Percentiles rank a stretch among this genome's conserved stretches.
phyloP scores from a whole-genome alignment of 768 basidiomycete genomes.

The Auricularia sp. region DNA sequence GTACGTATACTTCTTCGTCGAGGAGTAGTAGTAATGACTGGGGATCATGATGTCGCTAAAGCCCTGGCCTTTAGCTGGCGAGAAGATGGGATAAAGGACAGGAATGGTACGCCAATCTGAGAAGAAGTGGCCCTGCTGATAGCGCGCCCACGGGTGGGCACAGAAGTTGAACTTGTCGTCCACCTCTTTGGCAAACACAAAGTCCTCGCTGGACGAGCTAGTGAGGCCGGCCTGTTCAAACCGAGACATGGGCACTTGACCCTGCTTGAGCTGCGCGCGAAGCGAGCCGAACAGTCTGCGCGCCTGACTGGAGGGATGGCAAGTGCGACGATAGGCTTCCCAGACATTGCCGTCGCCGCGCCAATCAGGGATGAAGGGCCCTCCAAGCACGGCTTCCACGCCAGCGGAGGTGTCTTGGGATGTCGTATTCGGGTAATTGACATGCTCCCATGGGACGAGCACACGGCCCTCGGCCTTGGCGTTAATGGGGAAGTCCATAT shows the following conservation, averaged over 20 bases:
- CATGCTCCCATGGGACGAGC: constrained; percentile 85
- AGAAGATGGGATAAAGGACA: constrained; percentile 86
- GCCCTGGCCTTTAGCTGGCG: constrained; percentile 77
- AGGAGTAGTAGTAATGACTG: constrained; percentile 90
- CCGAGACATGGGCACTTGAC: constrained; percentile 14
- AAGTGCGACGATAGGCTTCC: constrained; percentile 92
- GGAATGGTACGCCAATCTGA: constrained; percentile 90
- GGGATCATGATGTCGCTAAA: constrained; percentile 90
- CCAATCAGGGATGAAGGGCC: constrained; percentile 76
- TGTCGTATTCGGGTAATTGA: constrained; percentile 62
- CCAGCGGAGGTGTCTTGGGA: constrained; percentile 32
- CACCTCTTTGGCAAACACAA: constrained; percentile 50
- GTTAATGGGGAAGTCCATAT: constrained; percentile 93
- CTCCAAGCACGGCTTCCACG: constrained; percentile 46
- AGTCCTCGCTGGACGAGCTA: constrained; percentile 31
- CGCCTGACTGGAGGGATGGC: constrained; percentile 65
- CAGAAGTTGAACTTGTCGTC: constrained; percentile 75
- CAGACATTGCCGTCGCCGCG: constrained; percentile 72
- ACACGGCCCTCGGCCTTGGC: constrained; percentile 89
- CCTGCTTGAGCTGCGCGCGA: constrained; percentile 24
- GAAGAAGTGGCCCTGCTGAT: constrained; percentile 92
- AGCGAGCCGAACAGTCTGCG: constrained; percentile 75
- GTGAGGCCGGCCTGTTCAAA: constrained; percentile 27
- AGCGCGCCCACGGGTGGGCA: constrained; percentile 67
- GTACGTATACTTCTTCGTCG: constrained; percentile 74